Conservation (phyloP, 1,284 basidiomycete species). For the Trichosporon faecale region DNA sequence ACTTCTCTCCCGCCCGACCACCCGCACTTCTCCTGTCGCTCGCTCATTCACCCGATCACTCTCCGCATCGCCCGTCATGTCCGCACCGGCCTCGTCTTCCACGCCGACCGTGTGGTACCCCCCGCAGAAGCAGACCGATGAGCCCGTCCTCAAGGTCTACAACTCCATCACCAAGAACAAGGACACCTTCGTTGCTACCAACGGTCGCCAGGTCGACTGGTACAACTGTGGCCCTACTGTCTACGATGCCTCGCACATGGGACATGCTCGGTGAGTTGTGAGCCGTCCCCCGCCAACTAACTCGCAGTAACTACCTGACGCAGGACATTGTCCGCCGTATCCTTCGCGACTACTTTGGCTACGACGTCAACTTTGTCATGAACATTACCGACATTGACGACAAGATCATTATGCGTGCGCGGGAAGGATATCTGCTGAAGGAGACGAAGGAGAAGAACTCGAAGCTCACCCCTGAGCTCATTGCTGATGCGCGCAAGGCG, state of each 20-base stretch:
- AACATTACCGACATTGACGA: constrained; percentile 99
- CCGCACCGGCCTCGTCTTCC: constrained; percentile 32
- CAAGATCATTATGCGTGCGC: constrained; percentile 90
- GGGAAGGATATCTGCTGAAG: constrained; percentile 73
- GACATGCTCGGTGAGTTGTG: constrained; percentile 79
- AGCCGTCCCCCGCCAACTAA: not conserved
- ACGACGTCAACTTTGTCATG: constrained; percentile 98
- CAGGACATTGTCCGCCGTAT: constrained; percentile 94
- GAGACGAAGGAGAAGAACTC: constrained; percentile 42
- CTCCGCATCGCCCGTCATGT: constrained; percentile 27
- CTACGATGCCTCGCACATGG: constrained; percentile 98
- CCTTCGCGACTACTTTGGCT: constrained; percentile 92
- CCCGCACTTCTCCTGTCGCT: not conserved
- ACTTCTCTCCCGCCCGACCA: not conserved
- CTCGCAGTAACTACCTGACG: constrained; percentile 87
- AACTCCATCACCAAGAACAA: constrained; percentile 93
- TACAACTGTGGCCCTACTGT: constrained; percentile 99
- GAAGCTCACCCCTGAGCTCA: constrained; percentile 39
- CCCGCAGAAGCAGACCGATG: constrained; percentile 35
- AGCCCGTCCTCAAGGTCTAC: constrained; percentile 71
- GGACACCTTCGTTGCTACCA: constrained; percentile 77
- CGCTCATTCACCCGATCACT: constrained; percentile 1
- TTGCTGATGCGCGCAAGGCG: constrained; percentile 42
- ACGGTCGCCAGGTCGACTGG: constrained; percentile 90
- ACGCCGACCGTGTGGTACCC: constrained; percentile 48